Percentiles rank a stretch among this genome's conserved stretches.
These are phyloP conservation scores for Penicillium paradoxum DNA, from an alignment of 495 filamentous ascomycete species.

Conservation along the genomic window DNA sequence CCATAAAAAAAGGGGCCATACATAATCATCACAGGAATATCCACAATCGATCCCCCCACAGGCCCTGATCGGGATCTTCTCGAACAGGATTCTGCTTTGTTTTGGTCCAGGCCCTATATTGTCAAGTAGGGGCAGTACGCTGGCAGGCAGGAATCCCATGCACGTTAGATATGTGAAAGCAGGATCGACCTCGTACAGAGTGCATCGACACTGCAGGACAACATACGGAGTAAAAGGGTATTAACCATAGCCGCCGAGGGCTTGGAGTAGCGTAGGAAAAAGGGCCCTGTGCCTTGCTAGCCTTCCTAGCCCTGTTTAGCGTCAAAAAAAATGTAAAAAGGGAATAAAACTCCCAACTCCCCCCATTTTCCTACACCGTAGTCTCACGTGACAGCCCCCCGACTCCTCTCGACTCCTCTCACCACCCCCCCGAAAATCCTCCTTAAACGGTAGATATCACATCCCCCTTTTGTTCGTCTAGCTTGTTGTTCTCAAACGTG, in stretches of 20 bases:
- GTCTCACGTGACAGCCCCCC: constrained; percentile 24
- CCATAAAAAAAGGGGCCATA: constrained; percentile 1
- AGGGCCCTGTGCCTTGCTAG: constrained; percentile 2
- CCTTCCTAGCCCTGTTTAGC: constrained; percentile 1
- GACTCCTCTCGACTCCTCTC: constrained; percentile 24
- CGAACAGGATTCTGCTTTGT: constrained; percentile 5
- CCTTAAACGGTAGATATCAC: not conserved
- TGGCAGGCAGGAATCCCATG: not conserved
- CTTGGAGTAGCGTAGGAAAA: constrained; percentile 10
- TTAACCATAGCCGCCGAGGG: constrained; percentile 16
- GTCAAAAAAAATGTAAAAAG: not conserved
- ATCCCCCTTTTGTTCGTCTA: constrained; percentile 7
- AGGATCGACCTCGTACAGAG: not conserved
- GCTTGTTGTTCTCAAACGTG: constrained; percentile 6
- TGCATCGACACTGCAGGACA: not conserved
- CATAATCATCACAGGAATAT: constrained; percentile 3
- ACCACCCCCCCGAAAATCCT: not conserved
- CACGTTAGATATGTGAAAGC: not conserved
- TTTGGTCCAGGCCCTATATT: constrained; percentile 19
- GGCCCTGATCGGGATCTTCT: constrained; percentile 14
- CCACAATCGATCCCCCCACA: constrained; percentile 4
- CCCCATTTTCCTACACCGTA: constrained; percentile 11
- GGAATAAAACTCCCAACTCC: constrained; percentile 4
- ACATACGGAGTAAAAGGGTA: not conserved
- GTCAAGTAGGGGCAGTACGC: not conserved